These are phyloP conservation scores for Calocybe gangraenosa DNA, from an alignment of 768 basidiomycete genomes.

Conservation along the genomic window DNA sequence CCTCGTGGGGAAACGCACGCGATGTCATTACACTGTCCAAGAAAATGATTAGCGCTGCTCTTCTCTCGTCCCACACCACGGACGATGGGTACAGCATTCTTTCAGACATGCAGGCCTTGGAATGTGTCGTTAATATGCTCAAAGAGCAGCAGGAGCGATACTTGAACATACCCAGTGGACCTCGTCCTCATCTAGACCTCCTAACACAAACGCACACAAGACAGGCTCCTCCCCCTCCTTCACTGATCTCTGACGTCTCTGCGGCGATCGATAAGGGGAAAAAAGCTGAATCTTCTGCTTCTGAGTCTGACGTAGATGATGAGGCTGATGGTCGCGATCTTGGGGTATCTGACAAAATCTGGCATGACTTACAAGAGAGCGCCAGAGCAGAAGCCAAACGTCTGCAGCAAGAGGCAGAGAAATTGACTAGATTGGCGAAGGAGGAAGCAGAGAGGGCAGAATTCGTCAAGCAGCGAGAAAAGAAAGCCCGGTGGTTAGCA, in stretches of 20 bases:
- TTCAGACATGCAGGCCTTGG: constrained; percentile 20
- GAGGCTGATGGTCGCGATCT: neutral
- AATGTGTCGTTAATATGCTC: neutral
- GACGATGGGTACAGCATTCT: constrained; percentile 8
- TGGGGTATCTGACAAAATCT: neutral
- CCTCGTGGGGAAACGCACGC: constrained; percentile 68
- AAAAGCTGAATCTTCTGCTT: neutral
- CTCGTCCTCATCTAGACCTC: neutral
- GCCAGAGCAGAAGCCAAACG: neutral
- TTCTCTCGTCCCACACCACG: constrained; percentile 21
- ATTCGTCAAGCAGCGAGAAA: constrained; percentile 5
- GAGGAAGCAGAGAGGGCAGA: constrained; percentile 9
- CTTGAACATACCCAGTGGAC: neutral
- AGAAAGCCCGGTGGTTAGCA: neutral
- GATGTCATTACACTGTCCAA: constrained; percentile 55
- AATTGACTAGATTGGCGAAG: neutral
- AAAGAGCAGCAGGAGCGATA: neutral
- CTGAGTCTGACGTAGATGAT: neutral
- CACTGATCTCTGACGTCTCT: neutral
- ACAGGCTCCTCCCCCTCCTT: neutral
- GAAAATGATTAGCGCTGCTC: constrained; percentile 39
- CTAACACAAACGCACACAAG: neutral
- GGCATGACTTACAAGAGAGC: neutral
- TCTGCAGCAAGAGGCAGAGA: neutral
- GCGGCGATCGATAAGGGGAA: neutral